Percentiles rank a stretch among this genome's conserved stretches.
phyloP scores from a whole-genome alignment of 148 eudicot genomes.

The Persicaria maculosa region DNA sequence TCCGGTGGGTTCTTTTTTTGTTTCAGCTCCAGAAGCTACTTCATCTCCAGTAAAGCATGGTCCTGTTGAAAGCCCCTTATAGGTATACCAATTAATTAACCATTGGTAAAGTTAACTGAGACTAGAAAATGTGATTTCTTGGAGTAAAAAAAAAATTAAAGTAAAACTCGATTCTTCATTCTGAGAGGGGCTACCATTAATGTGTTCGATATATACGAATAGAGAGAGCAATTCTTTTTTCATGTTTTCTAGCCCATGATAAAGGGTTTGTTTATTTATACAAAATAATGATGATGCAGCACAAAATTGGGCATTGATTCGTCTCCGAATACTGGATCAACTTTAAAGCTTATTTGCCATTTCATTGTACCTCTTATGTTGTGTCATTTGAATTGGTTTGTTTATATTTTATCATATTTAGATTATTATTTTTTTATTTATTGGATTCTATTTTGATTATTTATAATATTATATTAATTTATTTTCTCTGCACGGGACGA shows the following conservation, averaged over 20 bases:
- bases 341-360: background rate
- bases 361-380: too few relatives aligned
- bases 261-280: background rate
- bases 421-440: too few relatives aligned
- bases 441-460: too few relatives aligned
- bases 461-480: too few relatives aligned
- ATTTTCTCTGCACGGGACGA: too few relatives aligned
- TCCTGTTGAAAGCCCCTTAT: slow-evolving; percentile 20
- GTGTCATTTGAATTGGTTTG: too few relatives aligned
- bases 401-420: too few relatives aligned
- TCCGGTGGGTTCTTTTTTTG: slow-evolving; percentile 71
- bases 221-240: slow-evolving; percentile 10
- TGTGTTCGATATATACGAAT: background rate
- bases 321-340: background rate
- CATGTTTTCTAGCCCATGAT: background rate
- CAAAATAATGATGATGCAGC: background rate
- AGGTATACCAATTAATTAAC: background rate
- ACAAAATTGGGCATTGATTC: background rate
- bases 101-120: slow-evolving; percentile 2
- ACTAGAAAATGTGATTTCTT: background rate
- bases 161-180: background rate
- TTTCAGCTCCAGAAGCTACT: slow-evolving; percentile 27
- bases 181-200: background rate
- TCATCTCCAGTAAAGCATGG: slow-evolving; percentile 23
- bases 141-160: background rate